A percentile compares a stretch with the other conserved stretches of the same genome.
These are phyloP conservation scores for Sergeia podlipaevii DNA, from an alignment of 208 protist species.

Conservation along the genomic window DNA sequence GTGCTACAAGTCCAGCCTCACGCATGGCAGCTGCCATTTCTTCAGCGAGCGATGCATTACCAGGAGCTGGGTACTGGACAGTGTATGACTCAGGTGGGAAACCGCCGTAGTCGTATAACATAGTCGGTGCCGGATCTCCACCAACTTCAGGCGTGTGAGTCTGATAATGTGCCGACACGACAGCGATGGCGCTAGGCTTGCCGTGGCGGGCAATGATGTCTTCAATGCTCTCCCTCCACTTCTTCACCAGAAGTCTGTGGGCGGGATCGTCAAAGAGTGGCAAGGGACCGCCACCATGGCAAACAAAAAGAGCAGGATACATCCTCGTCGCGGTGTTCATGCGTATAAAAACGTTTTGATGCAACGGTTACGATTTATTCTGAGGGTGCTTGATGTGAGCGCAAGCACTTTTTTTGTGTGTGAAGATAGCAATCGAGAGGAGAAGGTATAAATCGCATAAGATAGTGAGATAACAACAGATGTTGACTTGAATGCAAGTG, in stretches of 20 bases:
- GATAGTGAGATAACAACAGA: no score
- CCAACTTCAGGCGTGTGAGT: slow-evolving; percentile 31
- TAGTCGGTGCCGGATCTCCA: slow-evolving; percentile 12
- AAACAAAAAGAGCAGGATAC: slow-evolving; percentile 61
- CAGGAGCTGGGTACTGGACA: slow-evolving; percentile 64
- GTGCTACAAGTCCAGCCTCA: slow-evolving; percentile 15
- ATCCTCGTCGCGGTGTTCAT: no score
- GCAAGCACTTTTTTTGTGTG: no score
- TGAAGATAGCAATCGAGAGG: no score
- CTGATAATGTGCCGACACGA: slow-evolving; percentile 88
- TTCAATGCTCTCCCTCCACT: slow-evolving; percentile 30
- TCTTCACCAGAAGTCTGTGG: slow-evolving; percentile 25
- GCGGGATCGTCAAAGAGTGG: slow-evolving; percentile 48
- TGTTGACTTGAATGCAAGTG: no score
- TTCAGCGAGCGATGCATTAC: slow-evolving; percentile 23
- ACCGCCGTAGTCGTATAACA: slow-evolving; percentile 90
- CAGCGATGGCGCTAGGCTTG: slow-evolving; percentile 55
- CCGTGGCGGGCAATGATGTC: slow-evolving; percentile 26
- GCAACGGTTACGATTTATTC: no score
- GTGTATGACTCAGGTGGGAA: slow-evolving; percentile 77
- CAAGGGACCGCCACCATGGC: slow-evolving; percentile 65
- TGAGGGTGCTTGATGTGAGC: no score
- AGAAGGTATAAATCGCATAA: no score
- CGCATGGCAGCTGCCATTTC: slow-evolving; percentile 31
- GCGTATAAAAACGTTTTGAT: no score